These are phyloP conservation scores for Globisporangium viniferum DNA, from an alignment of 352 stramenopile species.

Conservation along the genomic window DNA sequence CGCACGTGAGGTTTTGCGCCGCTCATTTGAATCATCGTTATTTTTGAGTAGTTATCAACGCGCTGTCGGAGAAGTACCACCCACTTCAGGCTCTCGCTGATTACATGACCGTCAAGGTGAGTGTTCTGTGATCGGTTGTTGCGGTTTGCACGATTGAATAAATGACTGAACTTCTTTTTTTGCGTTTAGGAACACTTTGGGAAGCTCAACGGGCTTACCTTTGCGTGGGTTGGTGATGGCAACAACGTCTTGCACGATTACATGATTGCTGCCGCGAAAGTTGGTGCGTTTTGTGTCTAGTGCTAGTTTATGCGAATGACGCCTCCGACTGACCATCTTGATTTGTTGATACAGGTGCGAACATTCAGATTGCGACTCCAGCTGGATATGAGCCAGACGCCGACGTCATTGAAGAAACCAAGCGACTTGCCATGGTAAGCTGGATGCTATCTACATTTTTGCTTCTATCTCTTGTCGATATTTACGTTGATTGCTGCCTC, in stretches of 20 bases:
- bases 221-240: conserved; percentile 97
- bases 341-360: conserved; percentile 37
- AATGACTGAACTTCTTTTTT: no score
- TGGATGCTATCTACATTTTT: not conserved
- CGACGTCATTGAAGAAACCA: conserved; percentile 88
- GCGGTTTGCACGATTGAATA: no score
- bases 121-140: no score
- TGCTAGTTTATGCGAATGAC: not conserved
- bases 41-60: conserved; percentile 91
- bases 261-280: conserved; percentile 92
- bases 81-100: conserved; percentile 97
- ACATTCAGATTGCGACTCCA: conserved; percentile 95
- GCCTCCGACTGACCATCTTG: not conserved
- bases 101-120: conserved; percentile 94
- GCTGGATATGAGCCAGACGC: conserved; percentile 90
- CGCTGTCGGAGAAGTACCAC: conserved; percentile 97
- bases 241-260: conserved; percentile 98
- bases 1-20: no score
- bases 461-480: not conserved
- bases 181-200: conserved; percentile 71
- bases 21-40: no score
- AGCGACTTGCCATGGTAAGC: conserved; percentile 68
- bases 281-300: conserved; percentile 44
- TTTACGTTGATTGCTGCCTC: not conserved
- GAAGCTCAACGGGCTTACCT: conserved; percentile 85